Evolutionary conservation across 179 eudicot species (phyloP).

Genomic region (Silene noctiflora): DNA sequence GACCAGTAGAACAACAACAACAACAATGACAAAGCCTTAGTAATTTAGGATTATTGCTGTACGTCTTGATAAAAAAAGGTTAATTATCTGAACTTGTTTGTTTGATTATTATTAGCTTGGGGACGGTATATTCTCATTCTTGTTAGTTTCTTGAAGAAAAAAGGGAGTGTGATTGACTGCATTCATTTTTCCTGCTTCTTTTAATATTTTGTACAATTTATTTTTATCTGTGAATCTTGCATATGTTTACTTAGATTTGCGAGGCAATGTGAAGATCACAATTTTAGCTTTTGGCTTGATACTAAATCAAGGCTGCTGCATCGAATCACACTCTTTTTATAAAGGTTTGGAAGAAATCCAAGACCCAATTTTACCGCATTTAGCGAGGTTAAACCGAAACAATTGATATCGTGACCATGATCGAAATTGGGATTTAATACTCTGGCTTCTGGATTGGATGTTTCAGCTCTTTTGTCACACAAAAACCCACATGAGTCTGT

Average conservation of each 20-base stretch:
- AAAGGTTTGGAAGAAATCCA: too few species aligned
- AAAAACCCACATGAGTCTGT: too few species aligned
- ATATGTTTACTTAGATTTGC: conserved; percentile 60
- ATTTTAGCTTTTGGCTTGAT: conserved; percentile 21
- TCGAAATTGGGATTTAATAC: too few species aligned
- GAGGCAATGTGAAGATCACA: conserved; percentile 71
- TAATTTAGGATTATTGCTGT: background rate
- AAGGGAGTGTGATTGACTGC: conserved; percentile 18
- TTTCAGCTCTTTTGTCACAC: conserved; percentile 37
- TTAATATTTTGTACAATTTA: background rate
- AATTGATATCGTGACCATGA: too few species aligned
- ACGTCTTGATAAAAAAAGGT: background rate
- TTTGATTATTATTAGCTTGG: background rate
- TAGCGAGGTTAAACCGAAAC: too few species aligned
- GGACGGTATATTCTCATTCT: background rate
- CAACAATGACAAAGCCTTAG: too few species aligned
- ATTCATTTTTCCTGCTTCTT: background rate
- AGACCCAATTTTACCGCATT: too few species aligned
- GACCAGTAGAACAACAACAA: too few species aligned
- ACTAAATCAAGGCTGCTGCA: too few species aligned
- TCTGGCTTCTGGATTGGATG: conserved; percentile 41
- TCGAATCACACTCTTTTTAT: too few species aligned
- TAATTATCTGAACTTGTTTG: background rate
- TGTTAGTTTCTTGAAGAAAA: conserved; percentile 14
- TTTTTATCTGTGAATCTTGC: conserved; percentile 36